Percentiles rank a stretch among this genome's conserved stretches.
These are phyloP conservation scores for Leccinum obscurum DNA, from an alignment of 768 basidiomycete species.

Conservation along the genomic window DNA sequence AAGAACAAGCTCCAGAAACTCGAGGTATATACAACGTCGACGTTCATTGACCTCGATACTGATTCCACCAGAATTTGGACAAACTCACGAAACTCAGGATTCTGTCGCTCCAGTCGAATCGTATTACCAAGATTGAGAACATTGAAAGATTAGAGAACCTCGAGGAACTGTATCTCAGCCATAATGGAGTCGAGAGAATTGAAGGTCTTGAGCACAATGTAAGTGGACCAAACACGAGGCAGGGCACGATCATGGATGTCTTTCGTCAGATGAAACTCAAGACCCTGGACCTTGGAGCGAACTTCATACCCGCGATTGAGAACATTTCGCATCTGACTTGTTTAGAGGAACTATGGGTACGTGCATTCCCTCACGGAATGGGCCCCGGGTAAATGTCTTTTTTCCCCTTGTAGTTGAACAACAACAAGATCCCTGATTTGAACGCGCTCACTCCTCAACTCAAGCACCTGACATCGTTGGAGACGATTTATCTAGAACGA, in stretches of 20 bases:
- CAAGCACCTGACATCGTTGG: conserved; percentile 55
- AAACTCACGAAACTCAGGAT: conserved; percentile 75
- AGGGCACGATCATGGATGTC: not conserved
- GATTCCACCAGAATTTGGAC: conserved; percentile 57
- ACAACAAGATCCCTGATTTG: conserved; percentile 80
- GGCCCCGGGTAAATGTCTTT: not conserved
- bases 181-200: conserved; percentile 83
- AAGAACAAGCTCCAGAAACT: conserved; percentile 95
- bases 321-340: conserved; percentile 73
- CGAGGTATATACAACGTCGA: conserved; percentile 49
- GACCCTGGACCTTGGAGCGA: conserved; percentile 86
- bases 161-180: conserved; percentile 90
- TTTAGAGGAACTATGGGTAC: conserved; percentile 95
- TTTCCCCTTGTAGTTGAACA: conserved; percentile 63
- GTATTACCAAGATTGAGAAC: conserved; percentile 85
- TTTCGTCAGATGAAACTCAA: conserved; percentile 57
- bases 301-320: conserved; percentile 78
- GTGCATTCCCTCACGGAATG: conserved; percentile 17
- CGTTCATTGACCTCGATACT: not conserved
- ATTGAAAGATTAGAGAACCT: conserved; percentile 70
- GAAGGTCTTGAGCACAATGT: conserved; percentile 89
- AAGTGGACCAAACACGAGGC: conserved; percentile 22
- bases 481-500: conserved; percentile 92
- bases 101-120: conserved; percentile 90
- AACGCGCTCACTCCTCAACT: conserved; percentile 68